Base-by-base conservation (phyloP, 1,284 basidiomycete species). In the Boletus nobilissimus region DNA sequence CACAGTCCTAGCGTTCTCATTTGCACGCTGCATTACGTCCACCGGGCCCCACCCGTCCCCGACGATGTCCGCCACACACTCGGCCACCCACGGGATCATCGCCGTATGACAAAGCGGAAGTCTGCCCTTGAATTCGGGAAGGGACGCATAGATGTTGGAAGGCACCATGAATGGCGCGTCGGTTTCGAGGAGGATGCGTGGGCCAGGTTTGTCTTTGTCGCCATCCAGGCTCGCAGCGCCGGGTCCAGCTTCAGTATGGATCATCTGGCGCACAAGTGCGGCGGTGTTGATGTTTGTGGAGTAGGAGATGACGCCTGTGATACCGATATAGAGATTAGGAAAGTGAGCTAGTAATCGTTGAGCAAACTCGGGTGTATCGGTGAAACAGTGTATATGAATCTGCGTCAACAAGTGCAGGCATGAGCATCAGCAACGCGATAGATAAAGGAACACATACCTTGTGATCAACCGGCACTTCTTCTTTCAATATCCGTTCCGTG, bases 91-190 rank as follows among this genome's bases (percentile, higher is more conserved):
- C 0, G 95, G 95, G 11, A 96, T 90, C 94, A 96, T 96, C 0
- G 91, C 94, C 0, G 91, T 92, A 82, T 96, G 95, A 72, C 90
- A 94, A 14, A 96, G 84, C 0, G 95, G 93, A 2, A 96, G 85
- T 77, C 91, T 81, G 40, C 91, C 91, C 80, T 90, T 92, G 68
- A 93, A 82, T 2, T 85, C 86, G 5, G 89, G 87, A 0, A 93
- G 85, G 0, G 92, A 88, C 18, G 85, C 84, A 82, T 95, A 95
- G 40, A 96, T 84, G 79, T 94, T 96, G 0, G 91, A 88, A 0
- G 95, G 95, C 0, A 93, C 89, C 95, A 96, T 96, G 86, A 90
- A 96, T 0, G 95, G 95, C 1, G 94, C 95, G 79, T 96, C 95
- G 0, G 95, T 96, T 85, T 96, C 95, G 6, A 96, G 88, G 2